phyloP scores from a whole-genome alignment of 345 rosid genomes.

The Triadica sebifera region DNA sequence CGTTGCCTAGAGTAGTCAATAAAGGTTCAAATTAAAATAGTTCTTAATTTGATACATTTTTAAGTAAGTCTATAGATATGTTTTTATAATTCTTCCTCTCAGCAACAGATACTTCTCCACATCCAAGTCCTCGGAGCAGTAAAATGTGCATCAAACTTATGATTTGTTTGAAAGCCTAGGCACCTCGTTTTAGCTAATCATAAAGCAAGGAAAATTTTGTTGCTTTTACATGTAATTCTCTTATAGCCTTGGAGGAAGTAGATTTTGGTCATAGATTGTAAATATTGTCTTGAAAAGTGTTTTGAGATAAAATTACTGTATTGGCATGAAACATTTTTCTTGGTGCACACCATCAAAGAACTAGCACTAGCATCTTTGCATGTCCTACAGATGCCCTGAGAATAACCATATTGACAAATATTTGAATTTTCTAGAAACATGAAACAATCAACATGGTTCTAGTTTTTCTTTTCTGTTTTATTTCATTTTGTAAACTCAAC shows the following conservation, averaged over 20 bases:
- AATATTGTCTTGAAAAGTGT: not conserved
- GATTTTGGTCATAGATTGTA: no score
- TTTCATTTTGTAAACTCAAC: no score
- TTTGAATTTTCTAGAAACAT: not conserved
- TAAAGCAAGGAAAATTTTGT: no score
- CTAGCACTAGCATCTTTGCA: not conserved
- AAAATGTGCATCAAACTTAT: no score
- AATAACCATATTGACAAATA: not conserved
- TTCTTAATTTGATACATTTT: not conserved
- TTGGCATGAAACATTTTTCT: not conserved
- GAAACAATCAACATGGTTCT: not conserved
- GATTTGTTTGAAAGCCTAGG: no score
- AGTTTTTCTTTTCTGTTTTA: no score
- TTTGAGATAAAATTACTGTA: not conserved
- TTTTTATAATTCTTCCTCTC: no score
- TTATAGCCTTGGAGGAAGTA: no score
- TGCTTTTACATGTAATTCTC: no score
- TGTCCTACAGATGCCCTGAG: not conserved
- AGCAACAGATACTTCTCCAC: no score
- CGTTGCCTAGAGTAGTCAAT: not conserved
- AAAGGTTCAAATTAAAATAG: not conserved
- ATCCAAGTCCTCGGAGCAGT: no score
- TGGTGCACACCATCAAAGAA: not conserved
- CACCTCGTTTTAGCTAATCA: no score
- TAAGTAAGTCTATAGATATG: not conserved